Percentiles rank a stretch among this genome's conserved stretches.
phyloP scores from a whole-genome alignment of 2,329 filamentous ascomycete genomes.

The Microascus cirrosus region DNA sequence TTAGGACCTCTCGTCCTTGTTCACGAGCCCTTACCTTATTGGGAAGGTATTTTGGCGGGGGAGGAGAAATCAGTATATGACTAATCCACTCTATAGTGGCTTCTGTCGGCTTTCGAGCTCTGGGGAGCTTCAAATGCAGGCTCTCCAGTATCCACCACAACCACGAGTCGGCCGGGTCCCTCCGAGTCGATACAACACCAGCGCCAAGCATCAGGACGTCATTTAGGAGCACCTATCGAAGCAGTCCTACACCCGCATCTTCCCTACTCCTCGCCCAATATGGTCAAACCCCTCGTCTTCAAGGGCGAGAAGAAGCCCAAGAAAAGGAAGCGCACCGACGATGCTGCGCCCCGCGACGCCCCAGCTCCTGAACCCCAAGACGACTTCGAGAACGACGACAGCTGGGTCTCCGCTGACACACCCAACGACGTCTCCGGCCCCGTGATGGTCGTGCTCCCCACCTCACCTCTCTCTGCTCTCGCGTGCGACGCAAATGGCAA shows the following conservation, averaged over 20 bases:
- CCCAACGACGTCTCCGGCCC: constrained; percentile 69
- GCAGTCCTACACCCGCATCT: neutral
- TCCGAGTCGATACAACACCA: no score
- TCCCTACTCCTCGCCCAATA: constrained; percentile 20
- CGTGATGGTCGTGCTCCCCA: constrained; percentile 70
- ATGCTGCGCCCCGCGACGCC: constrained; percentile 29
- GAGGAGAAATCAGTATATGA: neutral
- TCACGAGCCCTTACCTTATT: neutral
- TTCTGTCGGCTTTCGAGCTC: neutral
- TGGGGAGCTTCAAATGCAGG: neutral
- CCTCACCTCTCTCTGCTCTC: constrained; percentile 60
- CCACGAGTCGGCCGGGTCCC: no score
- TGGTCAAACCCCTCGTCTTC: constrained; percentile 87
- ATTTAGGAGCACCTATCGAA: neutral
- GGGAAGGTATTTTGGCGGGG: neutral
- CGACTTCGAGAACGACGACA: constrained; percentile 56
- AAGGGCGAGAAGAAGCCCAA: constrained; percentile 96
- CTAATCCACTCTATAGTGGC: neutral
- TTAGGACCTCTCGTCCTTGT: neutral
- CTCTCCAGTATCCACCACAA: no score
- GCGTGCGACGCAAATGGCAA: constrained; percentile 80
- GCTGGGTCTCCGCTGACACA: constrained; percentile 79
- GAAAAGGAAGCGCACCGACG: constrained; percentile 69
- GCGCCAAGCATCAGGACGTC: neutral
- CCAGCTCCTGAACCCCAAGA: constrained; percentile 15